Conservation (phyloP, 495 filamentous ascomycete genomes). For the Annulohypoxylon bovei region DNA sequence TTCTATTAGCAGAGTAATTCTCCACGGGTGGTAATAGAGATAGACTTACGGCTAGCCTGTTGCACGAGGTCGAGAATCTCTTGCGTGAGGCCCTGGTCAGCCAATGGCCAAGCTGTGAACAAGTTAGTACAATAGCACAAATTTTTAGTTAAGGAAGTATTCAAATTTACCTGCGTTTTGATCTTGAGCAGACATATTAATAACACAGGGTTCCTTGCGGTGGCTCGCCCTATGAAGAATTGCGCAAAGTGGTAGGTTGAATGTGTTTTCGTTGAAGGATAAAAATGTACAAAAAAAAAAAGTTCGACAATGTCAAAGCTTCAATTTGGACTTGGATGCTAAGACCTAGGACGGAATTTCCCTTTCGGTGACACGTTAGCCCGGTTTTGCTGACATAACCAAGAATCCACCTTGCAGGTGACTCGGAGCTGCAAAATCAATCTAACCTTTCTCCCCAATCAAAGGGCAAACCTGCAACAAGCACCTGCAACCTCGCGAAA, state of each 20-base stretch:
- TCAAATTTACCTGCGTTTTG: conserved; percentile 55
- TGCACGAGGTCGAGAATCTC: conserved; percentile 88
- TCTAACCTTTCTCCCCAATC: conserved; percentile 49
- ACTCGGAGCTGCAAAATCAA: conserved; percentile 39
- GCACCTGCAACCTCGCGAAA: conserved; percentile 45
- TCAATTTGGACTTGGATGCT: neutral
- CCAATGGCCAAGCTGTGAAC: conserved; percentile 83
- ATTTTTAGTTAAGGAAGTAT: neutral
- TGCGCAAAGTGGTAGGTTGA: conserved; percentile 20
- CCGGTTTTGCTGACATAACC: conserved; percentile 34
- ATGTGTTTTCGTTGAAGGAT: conserved; percentile 14
- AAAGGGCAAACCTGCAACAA: conserved; percentile 55
- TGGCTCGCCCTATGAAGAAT: conserved; percentile 62
- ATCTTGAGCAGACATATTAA: conserved; percentile 63
- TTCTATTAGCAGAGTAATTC: conserved; percentile 13
- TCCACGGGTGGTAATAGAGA: neutral
- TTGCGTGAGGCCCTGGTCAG: conserved; percentile 81
- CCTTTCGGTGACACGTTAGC: conserved; percentile 18
- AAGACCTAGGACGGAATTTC: neutral
- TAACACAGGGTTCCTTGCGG: conserved; percentile 69
- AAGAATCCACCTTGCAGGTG: conserved; percentile 18
- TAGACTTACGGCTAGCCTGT: conserved; percentile 68
- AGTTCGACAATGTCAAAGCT: conserved; percentile 19
- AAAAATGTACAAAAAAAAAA: conserved; percentile 16
- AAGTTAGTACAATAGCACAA: conserved; percentile 23